phyloP scores from a whole-genome alignment of 2,329 filamentous ascomycete species.

The Sclerotinia subarctica region DNA sequence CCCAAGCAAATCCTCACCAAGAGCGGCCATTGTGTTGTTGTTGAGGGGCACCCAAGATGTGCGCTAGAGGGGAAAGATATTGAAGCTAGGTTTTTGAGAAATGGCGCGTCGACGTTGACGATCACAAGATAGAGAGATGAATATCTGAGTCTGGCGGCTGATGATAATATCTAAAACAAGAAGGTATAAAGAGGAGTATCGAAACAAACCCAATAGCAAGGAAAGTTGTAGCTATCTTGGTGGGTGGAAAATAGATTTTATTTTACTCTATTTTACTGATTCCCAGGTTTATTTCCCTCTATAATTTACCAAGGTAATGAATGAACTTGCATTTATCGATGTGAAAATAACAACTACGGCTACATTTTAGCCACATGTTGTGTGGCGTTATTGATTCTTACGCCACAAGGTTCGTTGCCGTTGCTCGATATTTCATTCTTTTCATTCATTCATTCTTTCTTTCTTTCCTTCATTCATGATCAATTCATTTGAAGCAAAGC shows the following conservation, averaged over 20 bases:
- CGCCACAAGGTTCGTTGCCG: not conserved
- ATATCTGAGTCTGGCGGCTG: constrained; percentile 9
- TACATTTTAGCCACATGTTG: constrained; percentile 11
- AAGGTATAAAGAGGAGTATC: not conserved
- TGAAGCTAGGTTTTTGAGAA: constrained; percentile 19
- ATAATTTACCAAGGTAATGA: constrained; percentile 22
- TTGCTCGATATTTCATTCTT: not conserved
- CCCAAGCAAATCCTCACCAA: constrained; percentile 90
- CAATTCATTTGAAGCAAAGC: not conserved
- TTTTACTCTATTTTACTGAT: constrained; percentile 18
- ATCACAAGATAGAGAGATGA: constrained; percentile 14
- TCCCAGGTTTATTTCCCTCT: constrained; percentile 10
- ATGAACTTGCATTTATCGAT: not conserved
- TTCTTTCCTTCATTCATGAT: not conserved
- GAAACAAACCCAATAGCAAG: constrained; percentile 14
- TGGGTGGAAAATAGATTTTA: constrained; percentile 13
- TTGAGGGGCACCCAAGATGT: constrained; percentile 30
- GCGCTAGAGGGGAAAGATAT: constrained; percentile 8
- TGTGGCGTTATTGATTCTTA: constrained; percentile 3
- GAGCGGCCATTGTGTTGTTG: constrained; percentile 68
- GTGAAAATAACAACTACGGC: constrained; percentile 5
- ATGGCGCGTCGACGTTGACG: constrained; percentile 14
- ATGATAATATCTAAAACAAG: constrained; percentile 5
- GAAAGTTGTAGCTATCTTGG: constrained; percentile 8
- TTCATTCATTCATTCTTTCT: too few relatives aligned